A percentile compares a stretch with the other conserved stretches of the same genome.
Conservation (phyloP, 2,329 filamentous ascomycete genomes). For the Neopestalotiopsis sp. region DNA sequence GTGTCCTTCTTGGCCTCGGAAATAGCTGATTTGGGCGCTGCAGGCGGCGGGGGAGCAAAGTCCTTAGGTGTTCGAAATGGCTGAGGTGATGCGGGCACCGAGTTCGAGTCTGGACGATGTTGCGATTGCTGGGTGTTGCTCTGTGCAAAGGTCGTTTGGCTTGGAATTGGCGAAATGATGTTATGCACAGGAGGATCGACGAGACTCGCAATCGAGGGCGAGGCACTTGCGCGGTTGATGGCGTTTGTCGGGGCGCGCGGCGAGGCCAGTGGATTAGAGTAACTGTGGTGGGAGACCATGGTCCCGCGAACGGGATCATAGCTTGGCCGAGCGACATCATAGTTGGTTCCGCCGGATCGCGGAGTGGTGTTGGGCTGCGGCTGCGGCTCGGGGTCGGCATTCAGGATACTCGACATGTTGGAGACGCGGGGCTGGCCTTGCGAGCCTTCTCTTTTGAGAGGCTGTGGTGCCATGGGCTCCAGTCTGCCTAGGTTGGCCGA, state of each 20-base stretch:
- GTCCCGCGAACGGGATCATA: constrained; percentile 70
- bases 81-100: constrained; percentile 50
- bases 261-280: constrained; percentile 53
- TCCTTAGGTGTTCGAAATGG: constrained; percentile 38
- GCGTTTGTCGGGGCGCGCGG: constrained; percentile 51
- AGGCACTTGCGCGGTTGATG: constrained; percentile 79
- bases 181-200: constrained; percentile 71
- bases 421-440: constrained; percentile 38
- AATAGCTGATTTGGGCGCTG: constrained; percentile 34
- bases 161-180: constrained; percentile 45
- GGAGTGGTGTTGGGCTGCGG: constrained; percentile 50
- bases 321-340: constrained; percentile 86
- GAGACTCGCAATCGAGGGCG: constrained; percentile 89
- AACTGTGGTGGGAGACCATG: constrained; percentile 58
- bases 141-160: constrained; percentile 40
- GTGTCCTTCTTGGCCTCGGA: constrained; percentile 46
- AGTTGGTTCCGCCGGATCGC: constrained; percentile 79
- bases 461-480: constrained; percentile 45
- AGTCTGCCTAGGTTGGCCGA: constrained; percentile 30
- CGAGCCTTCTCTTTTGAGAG: constrained; percentile 56
- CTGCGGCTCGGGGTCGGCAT: constrained; percentile 55
- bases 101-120: constrained; percentile 40
- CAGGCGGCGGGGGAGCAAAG: constrained; percentile 43
- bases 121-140: constrained; percentile 35
- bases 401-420: constrained; percentile 60